Evolutionary conservation across 2,329 filamentous ascomycete species (phyloP).

Genomic region (Colletotrichum sp.): DNA sequence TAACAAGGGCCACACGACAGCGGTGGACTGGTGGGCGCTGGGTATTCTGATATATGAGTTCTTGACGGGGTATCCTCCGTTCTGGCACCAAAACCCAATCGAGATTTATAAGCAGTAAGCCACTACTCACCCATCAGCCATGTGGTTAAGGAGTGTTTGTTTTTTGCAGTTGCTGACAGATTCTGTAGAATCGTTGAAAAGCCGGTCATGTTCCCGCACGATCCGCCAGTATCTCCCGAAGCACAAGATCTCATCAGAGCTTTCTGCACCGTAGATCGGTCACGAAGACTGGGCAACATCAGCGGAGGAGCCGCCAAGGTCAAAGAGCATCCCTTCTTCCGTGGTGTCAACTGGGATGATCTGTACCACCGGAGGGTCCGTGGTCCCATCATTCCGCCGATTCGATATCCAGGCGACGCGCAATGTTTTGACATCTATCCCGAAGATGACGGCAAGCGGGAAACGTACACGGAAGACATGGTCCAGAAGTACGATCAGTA

Average conservation of each 20-base stretch:
- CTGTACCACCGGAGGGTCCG: slow-evolving; percentile 66
- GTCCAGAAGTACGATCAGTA: slow-evolving; percentile 69
- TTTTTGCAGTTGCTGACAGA: background rate
- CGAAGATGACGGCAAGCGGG: slow-evolving; percentile 70
- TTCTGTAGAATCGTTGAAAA: slow-evolving; percentile 77
- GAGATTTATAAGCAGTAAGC: slow-evolving; percentile 81
- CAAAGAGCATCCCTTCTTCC: slow-evolving; percentile 79
- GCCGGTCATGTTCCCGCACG: slow-evolving; percentile 73
- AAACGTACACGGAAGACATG: slow-evolving; percentile 73
- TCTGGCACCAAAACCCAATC: slow-evolving; percentile 86
- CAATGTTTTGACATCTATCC: slow-evolving; percentile 84
- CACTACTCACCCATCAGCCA: slow-evolving; percentile 6
- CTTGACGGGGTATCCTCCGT: slow-evolving; percentile 82
- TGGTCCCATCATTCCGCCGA: slow-evolving; percentile 77
- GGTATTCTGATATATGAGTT: slow-evolving; percentile 87
- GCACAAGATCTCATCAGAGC: slow-evolving; percentile 77
- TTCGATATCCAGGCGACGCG: slow-evolving; percentile 74
- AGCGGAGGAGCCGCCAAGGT: slow-evolving; percentile 74
- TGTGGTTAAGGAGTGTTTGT: background rate
- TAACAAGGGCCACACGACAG: slow-evolving; percentile 76
- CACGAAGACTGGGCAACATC: slow-evolving; percentile 78
- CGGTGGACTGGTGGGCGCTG: slow-evolving; percentile 88
- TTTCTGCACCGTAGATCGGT: slow-evolving; percentile 80
- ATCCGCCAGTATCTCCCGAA: slow-evolving; percentile 67
- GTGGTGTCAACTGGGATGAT: slow-evolving; percentile 74